phyloP scores from a whole-genome alignment of 148 eudicot genomes.

The Fagopyrum homotropicum region DNA sequence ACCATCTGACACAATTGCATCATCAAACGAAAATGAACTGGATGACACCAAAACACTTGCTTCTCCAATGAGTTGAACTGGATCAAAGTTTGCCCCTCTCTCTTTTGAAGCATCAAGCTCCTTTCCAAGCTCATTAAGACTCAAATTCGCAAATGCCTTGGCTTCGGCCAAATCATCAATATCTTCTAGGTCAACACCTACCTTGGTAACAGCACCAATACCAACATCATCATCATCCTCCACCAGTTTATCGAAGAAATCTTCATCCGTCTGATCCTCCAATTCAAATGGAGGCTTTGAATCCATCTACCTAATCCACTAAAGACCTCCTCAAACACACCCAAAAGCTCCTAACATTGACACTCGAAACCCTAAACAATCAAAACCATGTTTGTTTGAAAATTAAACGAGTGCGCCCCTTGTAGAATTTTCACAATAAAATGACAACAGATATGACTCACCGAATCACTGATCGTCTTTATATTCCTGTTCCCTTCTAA shows the following conservation, averaged over 20 bases:
- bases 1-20: constrained; percentile 5
- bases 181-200: constrained; percentile 16
- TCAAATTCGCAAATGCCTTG: constrained; percentile 53
- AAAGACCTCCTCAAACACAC: constrained; percentile 12
- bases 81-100: constrained; percentile 21
- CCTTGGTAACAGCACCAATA: constrained; percentile 19
- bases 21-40: constrained; percentile 12
- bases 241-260: constrained; percentile 89
- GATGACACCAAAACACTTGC: not conserved
- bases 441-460: not conserved
- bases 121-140: constrained; percentile 27
- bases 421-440: not conserved
- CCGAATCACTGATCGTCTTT: not conserved
- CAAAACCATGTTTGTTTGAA: not conserved
- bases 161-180: constrained; percentile 32
- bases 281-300: constrained; percentile 62
- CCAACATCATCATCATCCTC: constrained; percentile 52
- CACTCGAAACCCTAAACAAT: constrained; percentile 6
- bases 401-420: not conserved
- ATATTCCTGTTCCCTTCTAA: not conserved
- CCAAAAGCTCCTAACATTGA: constrained; percentile 1
- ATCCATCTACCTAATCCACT: constrained; percentile 46
- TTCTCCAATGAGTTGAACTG: not conserved
- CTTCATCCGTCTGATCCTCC: constrained; percentile 98
- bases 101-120: constrained; percentile 17